phyloP scores from a whole-genome alignment of 1,139 yeast genomes.

The Sugiyamaella pinicola region DNA sequence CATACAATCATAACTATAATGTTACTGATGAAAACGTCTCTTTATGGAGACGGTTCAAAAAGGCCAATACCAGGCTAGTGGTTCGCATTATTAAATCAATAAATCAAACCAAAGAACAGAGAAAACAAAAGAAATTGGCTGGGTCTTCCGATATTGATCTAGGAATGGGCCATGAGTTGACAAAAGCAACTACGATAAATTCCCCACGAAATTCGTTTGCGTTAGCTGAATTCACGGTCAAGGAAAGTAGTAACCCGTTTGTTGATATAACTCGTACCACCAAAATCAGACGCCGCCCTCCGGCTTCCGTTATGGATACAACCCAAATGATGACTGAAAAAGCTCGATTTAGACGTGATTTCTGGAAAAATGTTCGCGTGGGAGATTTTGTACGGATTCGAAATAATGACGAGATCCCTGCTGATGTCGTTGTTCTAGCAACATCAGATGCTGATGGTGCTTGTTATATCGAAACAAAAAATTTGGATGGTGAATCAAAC shows the following conservation, averaged over 20 bases:
- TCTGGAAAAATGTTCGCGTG: slow-evolving; percentile 87
- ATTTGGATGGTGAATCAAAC: slow-evolving; percentile 95
- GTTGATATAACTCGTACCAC: slow-evolving; percentile 14
- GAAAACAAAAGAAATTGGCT: slow-evolving; percentile 19
- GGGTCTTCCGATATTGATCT: slow-evolving; percentile 6
- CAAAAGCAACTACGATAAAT: slow-evolving; percentile 31
- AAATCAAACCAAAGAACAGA: slow-evolving; percentile 19
- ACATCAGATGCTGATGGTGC: slow-evolving; percentile 89
- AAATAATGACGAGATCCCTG: slow-evolving; percentile 91
- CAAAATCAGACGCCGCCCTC: neutral
- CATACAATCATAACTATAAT: slow-evolving; percentile 72
- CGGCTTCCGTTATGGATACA: slow-evolving; percentile 39
- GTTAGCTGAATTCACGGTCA: slow-evolving; percentile 7
- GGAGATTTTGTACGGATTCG: slow-evolving; percentile 87
- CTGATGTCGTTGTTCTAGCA: slow-evolving; percentile 77
- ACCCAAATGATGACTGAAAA: slow-evolving; percentile 39
- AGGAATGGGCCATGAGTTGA: slow-evolving; percentile 26
- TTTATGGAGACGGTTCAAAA: slow-evolving; percentile 68
- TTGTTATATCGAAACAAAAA: slow-evolving; percentile 91
- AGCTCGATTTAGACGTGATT: slow-evolving; percentile 63
- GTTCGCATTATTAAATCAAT: slow-evolving; percentile 33
- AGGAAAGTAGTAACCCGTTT: slow-evolving; percentile 15
- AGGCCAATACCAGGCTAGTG: slow-evolving; percentile 44
- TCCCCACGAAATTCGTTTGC: slow-evolving; percentile 28
- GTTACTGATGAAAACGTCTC: slow-evolving; percentile 69